These are phyloP conservation scores for Anthostomella pinea DNA, from an alignment of 2,329 filamentous ascomycete genomes.

Conservation along the genomic window DNA sequence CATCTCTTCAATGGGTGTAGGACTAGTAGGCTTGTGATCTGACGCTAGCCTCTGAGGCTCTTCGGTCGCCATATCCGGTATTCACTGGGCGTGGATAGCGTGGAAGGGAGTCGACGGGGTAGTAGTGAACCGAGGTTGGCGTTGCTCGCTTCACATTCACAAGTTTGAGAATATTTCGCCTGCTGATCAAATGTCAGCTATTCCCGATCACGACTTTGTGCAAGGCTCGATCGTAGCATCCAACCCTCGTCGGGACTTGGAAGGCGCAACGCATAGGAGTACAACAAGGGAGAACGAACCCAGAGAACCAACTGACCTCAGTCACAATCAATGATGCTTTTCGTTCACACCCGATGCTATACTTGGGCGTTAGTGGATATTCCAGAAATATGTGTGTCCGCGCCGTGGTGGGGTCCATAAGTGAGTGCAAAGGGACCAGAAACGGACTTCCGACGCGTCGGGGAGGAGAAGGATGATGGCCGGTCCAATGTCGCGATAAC, in stretches of 20 bases:
- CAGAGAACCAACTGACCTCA: background rate
- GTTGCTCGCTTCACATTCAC: too few relatives aligned
- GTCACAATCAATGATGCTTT: background rate
- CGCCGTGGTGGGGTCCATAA: too few relatives aligned
- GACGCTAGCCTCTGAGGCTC: conserved; percentile 25
- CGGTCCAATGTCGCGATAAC: too few relatives aligned
- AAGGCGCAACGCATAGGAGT: too few relatives aligned
- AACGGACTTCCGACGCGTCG: too few relatives aligned
- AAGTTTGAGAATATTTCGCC: too few relatives aligned
- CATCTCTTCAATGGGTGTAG: conserved; percentile 37
- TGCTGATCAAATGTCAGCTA: too few relatives aligned
- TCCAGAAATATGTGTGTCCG: conserved; percentile 1
- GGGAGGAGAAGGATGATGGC: too few relatives aligned
- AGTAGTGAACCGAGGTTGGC: background rate
- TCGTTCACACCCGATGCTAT: background rate
- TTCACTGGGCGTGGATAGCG: conserved; percentile 11
- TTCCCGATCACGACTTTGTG: too few relatives aligned
- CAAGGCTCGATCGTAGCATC: too few relatives aligned
- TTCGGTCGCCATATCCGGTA: conserved; percentile 34
- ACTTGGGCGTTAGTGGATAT: conserved; percentile 7
- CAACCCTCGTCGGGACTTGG: too few relatives aligned
- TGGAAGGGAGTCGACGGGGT: background rate
- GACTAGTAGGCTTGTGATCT: conserved; percentile 20
- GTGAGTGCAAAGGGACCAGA: too few relatives aligned
- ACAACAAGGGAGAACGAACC: background rate